Percentiles rank a stretch among this genome's conserved stretches.
phyloP scores from a whole-genome alignment of 2,329 filamentous ascomycete species.

The Rutstroemia sp. region DNA sequence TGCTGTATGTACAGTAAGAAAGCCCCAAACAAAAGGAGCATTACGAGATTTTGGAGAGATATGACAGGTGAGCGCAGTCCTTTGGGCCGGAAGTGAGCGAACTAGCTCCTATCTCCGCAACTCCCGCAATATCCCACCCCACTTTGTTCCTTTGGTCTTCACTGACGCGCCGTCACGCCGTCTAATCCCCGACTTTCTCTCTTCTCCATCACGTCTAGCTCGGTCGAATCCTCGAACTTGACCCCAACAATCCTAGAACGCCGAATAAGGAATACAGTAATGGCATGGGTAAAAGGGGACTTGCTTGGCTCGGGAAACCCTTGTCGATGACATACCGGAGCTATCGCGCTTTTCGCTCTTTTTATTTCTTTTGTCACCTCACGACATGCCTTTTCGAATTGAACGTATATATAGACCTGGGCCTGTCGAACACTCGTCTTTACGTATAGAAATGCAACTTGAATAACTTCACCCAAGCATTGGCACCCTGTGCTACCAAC shows the following conservation, averaged over 20 bases:
- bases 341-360: not conserved
- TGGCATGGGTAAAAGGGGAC: not conserved
- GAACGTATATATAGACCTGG: not conserved
- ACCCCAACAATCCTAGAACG: not conserved
- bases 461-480: not conserved
- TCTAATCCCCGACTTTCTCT: not conserved
- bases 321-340: not conserved
- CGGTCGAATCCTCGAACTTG: no score
- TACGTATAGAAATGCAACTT: not conserved
- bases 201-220: not conserved
- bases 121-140: conserved; percentile 1
- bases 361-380: not conserved
- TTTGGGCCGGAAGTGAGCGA: not conserved
- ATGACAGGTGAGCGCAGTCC: not conserved
- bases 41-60: not conserved
- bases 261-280: not conserved
- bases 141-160: not conserved
- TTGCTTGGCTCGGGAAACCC: not conserved
- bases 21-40: not conserved
- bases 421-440: not conserved
- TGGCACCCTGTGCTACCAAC: no score
- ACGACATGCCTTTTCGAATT: not conserved
- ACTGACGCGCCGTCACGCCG: not conserved
- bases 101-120: not conserved
- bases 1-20: no score